A percentile compares a stretch with the other conserved stretches of the same genome.
Conservation (phyloP, 768 basidiomycete genomes). For the Auricularia heimuer region DNA sequence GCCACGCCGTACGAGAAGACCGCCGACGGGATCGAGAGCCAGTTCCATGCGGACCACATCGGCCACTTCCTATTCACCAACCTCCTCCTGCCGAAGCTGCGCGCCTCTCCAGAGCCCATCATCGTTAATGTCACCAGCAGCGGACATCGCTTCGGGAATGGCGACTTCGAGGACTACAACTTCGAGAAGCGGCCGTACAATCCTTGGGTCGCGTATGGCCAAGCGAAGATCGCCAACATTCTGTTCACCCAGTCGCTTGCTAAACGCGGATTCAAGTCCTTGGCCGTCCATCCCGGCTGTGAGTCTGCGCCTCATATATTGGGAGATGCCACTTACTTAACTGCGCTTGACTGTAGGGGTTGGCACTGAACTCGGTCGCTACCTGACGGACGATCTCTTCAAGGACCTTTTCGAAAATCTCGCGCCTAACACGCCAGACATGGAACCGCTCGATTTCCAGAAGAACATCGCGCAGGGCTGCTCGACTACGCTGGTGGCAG, state of each 20-base stretch:
- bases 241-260: slow-evolving; percentile 22
- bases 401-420: neutral
- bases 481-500: neutral
- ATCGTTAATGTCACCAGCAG: neutral
- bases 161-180: neutral
- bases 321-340: no score
- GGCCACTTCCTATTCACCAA: slow-evolving; percentile 2
- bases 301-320: neutral
- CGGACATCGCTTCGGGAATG: neutral
- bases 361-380: neutral
- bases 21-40: neutral
- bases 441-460: neutral
- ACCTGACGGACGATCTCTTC: neutral
- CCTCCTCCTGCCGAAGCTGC: slow-evolving; percentile 1
- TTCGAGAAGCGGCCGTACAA: neutral
- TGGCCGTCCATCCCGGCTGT: neutral
- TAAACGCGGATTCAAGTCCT: neutral
- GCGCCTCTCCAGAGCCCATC: neutral
- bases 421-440: neutral
- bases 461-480: slow-evolving; percentile 1
- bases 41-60: neutral
- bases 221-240: slow-evolving; percentile 33
- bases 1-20: neutral
- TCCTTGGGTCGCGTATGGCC: slow-evolving; percentile 17
- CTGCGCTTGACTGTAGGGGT: neutral